Evolutionary conservation across 75 land plant species (phyloP).

Genomic region (Pseudotsuga menziesii): DNA sequence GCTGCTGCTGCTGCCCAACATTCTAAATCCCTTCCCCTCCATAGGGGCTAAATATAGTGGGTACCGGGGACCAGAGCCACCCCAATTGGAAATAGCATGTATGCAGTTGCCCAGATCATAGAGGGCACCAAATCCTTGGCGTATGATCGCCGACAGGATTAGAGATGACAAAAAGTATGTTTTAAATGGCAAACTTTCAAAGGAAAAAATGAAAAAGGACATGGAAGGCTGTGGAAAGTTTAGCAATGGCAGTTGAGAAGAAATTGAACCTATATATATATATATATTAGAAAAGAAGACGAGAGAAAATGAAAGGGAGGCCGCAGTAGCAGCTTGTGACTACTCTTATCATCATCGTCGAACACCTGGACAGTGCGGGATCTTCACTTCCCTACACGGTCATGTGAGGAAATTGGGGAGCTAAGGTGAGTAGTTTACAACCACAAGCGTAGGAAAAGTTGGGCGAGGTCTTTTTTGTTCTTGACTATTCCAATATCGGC

Average conservation of each 20-base stretch:
- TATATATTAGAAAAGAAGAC: neutral
- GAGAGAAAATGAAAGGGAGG: neutral
- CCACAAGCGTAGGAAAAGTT: neutral
- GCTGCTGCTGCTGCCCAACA: conserved; percentile 7
- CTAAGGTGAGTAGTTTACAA: neutral
- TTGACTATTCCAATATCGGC: no score
- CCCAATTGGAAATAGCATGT: conserved; percentile 7
- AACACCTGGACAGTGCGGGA: neutral
- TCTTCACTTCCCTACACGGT: neutral
- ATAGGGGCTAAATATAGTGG: conserved; percentile 3
- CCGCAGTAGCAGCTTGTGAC: conserved; percentile 1
- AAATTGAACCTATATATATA: neutral
- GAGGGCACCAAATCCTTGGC: conserved; percentile 1
- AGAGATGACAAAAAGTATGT: neutral
- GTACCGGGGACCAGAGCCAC: conserved; percentile 1
- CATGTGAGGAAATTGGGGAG: neutral
- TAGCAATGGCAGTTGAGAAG: neutral
- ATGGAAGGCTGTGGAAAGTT: conserved; percentile 3
- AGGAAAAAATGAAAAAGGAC: neutral
- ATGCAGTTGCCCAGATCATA: conserved; percentile 11
- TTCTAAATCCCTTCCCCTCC: neutral
- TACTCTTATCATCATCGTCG: neutral
- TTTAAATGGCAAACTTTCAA: neutral
- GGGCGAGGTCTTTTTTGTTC: neutral
- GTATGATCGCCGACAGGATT: conserved; percentile 11